Evolutionary conservation across 306 rosid genomes (phyloP).

Genomic region (Crataegus laevigata): DNA sequence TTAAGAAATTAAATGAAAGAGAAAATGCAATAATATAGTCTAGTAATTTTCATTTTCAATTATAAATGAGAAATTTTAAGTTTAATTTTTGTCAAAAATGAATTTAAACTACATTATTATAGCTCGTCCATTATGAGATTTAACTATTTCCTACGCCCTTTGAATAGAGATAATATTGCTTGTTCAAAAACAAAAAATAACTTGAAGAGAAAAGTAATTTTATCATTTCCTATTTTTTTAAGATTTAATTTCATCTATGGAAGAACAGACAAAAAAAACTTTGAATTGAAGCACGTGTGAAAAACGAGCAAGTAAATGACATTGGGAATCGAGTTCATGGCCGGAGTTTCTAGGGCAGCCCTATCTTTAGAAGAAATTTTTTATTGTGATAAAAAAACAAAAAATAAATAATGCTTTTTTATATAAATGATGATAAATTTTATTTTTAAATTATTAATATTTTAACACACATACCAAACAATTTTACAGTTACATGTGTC

Average conservation of each 20-base stretch:
- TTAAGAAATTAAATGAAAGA: neutral
- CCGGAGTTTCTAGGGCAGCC: neutral
- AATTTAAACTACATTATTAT: no score
- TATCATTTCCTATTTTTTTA: neutral
- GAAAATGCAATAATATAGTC: neutral
- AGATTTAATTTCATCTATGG: neutral
- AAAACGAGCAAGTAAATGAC: neutral
- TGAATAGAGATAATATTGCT: no score
- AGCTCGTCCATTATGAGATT: accelerated
- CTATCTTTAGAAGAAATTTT: no score
- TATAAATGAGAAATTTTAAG: accelerated
- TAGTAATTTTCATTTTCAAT: no score
- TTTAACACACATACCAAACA: no score
- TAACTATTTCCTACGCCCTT: accelerated
- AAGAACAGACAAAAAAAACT: neutral
- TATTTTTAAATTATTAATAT: no score
- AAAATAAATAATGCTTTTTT: no score
- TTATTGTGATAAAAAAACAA: no score
- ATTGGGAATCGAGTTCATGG: neutral
- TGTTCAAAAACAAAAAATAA: neutral
- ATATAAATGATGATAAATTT: no score
- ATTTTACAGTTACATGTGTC: no score
- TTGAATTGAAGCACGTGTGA: neutral
- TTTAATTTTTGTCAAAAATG: accelerated
- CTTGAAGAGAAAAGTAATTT: neutral